Base-by-base conservation (phyloP, 495 filamentous ascomycete species). In the Xylaria cubensis region DNA sequence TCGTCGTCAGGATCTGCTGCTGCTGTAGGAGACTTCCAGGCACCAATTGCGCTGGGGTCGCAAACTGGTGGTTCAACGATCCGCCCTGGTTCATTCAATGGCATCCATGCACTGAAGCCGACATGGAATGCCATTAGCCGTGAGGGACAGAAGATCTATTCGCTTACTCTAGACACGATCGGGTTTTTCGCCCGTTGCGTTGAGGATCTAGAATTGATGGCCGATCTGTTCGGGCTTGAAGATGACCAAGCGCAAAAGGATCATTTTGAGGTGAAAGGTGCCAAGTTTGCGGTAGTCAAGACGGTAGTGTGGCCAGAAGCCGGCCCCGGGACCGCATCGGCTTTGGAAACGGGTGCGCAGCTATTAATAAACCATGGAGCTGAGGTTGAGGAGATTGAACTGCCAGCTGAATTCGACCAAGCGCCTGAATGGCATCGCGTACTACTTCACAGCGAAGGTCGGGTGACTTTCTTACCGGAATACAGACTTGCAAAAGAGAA, bases 51-150 rank as follows among this genome's bases (percentile, higher is more conserved):
- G 0, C 74, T 88, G 8, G 86, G 85, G 0, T 85, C 86, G 0
- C 87, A 89, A 75, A 89, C 86, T 0, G 85, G 83, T 12, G 87
- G 87, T 0, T 83, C 80, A 39, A 79, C 75, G n/a, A 83, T 86
- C 55, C 83, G 87, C 2, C 88, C 88, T 0, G 87, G 75, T 4
- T 88, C 85, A 0, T 90, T 84, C 76, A 87, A 86, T 66, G 86
- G 87, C 39, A 81, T 86, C 21, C 89, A 84, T 71, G 85, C 81
- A 4, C 74, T 89, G 34, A 90, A 90, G 74, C 88, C 88, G 36
- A 90, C 88, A 0, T 87, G 85, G 84, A 84, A 83, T 51, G 76
- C 85, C 0, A 84, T 90, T 34, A 86, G 82, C n/a, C 79, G 85
- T 29, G 87, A 89, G 74, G 88, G 87, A 1, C 74, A 79, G 66